phyloP scores from a whole-genome alignment of 805 yeast genomes.

The Zygotorulaspora sp. region DNA sequence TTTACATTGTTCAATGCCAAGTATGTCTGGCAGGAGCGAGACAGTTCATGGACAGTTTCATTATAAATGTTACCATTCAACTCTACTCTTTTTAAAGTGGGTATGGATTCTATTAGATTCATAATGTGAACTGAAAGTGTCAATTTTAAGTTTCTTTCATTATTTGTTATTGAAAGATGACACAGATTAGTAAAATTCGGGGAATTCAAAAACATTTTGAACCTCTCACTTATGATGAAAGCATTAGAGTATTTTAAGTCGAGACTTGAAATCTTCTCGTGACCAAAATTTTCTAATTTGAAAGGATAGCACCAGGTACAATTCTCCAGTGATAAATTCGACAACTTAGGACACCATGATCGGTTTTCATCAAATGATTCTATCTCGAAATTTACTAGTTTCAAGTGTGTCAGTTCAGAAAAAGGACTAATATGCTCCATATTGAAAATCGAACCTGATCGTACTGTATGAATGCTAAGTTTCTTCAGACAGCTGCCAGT shows the following conservation, averaged over 20 bases:
- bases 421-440: constrained; percentile 43
- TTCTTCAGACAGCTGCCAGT: constrained; percentile 11
- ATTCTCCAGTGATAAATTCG: constrained; percentile 35
- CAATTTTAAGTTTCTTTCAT: constrained; percentile 26
- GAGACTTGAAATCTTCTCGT: constrained; percentile 22
- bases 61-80: constrained; percentile 35
- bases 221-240: constrained; percentile 37
- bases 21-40: constrained; percentile 28
- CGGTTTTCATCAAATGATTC: constrained; percentile 39
- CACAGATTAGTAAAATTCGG: constrained; percentile 28
- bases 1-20: constrained; percentile 33
- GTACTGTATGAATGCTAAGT: constrained; percentile 23
- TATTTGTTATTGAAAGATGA: constrained; percentile 30
- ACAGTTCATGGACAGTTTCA: constrained; percentile 33
- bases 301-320: constrained; percentile 60
- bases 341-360: constrained; percentile 22
- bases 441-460: constrained; percentile 35
- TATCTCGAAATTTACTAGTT: constrained; percentile 39
- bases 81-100: constrained; percentile 28
- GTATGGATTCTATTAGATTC: constrained; percentile 33
- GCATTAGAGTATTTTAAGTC: constrained; percentile 30
- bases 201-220: constrained; percentile 29
- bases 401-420: constrained; percentile 32
- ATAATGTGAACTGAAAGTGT: constrained; percentile 33
- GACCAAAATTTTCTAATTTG: constrained; percentile 35